A percentile compares a stretch with the other conserved stretches of the same genome.
phyloP scores from a whole-genome alignment of 148 eudicot genomes.

The Vaccinium myrtillus region DNA sequence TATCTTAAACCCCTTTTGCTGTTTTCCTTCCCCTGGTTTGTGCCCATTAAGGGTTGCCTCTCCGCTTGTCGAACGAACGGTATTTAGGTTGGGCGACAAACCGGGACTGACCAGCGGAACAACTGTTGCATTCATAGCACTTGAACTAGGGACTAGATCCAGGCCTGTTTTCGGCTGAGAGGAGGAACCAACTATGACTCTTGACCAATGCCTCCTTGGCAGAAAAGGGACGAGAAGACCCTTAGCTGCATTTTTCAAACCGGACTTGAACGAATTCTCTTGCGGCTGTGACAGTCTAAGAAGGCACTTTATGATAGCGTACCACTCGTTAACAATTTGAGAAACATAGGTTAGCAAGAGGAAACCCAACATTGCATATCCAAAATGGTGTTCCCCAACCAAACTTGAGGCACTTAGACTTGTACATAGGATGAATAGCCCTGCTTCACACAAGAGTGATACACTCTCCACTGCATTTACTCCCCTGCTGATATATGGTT shows the following conservation, averaged over 20 bases:
- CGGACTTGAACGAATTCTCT: constrained; percentile 17
- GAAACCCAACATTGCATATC: constrained; percentile 22
- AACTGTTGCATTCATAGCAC: constrained; percentile 22
- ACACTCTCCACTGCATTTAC: constrained; percentile 19
- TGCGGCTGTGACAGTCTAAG: constrained; percentile 15
- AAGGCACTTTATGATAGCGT: constrained; percentile 13
- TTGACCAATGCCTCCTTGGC: constrained; percentile 14
- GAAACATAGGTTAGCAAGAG: constrained; percentile 18
- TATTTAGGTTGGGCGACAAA: constrained; percentile 8
- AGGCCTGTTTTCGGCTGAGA: not conserved
- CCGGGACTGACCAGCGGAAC: constrained; percentile 16
- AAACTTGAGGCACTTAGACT: constrained; percentile 10
- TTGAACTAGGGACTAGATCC: not conserved
- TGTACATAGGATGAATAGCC: constrained; percentile 10
- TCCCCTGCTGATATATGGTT: constrained; percentile 21
- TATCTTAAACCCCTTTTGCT: not conserved
- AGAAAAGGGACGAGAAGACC: constrained; percentile 20
- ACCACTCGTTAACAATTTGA: constrained; percentile 16
- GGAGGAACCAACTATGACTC: not conserved
- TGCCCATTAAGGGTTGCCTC: not conserved
- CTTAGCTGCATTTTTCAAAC: constrained; percentile 21
- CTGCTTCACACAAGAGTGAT: constrained; percentile 23
- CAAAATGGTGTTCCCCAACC: not conserved
- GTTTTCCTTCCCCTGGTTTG: constrained; percentile 12
- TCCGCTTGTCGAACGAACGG: not conserved